Evolutionary conservation across 306 rosid species (phyloP).

Genomic region (Medicago arabica): DNA sequence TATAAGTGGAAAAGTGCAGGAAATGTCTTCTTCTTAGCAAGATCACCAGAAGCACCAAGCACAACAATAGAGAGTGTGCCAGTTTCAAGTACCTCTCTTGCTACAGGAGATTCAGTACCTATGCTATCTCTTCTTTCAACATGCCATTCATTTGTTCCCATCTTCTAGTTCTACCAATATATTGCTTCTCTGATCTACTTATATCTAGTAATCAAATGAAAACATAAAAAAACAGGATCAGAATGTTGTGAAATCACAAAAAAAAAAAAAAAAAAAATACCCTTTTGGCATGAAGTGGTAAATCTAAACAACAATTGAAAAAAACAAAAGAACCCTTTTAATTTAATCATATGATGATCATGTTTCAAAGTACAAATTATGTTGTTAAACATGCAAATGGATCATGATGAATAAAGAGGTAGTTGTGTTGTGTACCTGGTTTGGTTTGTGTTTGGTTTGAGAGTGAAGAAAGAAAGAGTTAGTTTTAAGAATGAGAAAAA

Average conservation of each 20-base stretch:
- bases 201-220: conserved; percentile 15
- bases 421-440: not conserved
- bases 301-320: not conserved
- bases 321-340: not conserved
- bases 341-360: not conserved
- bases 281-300: not conserved
- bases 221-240: conserved; percentile 5
- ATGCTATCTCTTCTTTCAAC: conserved; percentile 55
- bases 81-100: conserved; percentile 60
- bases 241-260: too few relatives aligned
- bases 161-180: conserved; percentile 41
- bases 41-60: conserved; percentile 99
- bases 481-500: not conserved
- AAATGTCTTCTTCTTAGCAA: conserved; percentile 98
- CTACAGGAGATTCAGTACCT: conserved; percentile 51
- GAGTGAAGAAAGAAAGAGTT: not conserved
- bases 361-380: not conserved
- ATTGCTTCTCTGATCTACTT: conserved; percentile 14
- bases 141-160: conserved; percentile 81
- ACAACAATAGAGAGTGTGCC: conserved; percentile 83
- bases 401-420: not conserved
- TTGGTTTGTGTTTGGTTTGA: too few relatives aligned
- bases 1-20: conserved; percentile 92
- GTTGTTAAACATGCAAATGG: too few relatives aligned
- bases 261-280: too few relatives aligned